Base-by-base conservation (phyloP, 2,329 filamentous ascomycete genomes). In the Phaeosphaeriaceae sp. region DNA sequence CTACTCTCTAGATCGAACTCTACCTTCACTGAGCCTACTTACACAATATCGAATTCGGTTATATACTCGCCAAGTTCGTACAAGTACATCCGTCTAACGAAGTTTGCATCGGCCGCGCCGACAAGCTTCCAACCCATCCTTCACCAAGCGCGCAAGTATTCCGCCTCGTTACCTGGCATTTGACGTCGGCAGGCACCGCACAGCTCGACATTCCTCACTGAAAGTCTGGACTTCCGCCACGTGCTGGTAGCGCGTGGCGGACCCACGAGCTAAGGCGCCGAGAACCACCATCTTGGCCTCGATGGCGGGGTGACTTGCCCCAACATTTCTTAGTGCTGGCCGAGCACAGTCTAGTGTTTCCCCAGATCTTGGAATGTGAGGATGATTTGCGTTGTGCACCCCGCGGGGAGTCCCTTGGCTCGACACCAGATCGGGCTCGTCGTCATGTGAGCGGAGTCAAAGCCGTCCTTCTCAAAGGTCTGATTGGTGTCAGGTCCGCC, bases 161-260 rank as follows among this genome's bases (percentile, higher is more conserved):
- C 45, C 45, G 22, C 13, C 21, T 3, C n/a, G 19, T 19, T 15
- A 11, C 27, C 47, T 56, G 53, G 52, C 52, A 58, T 17, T 47
- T 48, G 19, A 25, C 20, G 40, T 46, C 56, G 53, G 56, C 48
- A 59, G 51, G 25, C 31, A 27, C 7, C n/a, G 11, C 21, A 24
- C 31, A 48, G 41, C 40, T 46, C 17, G 13, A 46, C 31, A n/a
- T 6, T n/a, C 27, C 45, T 19, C 17, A 19, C 21, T 51, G 48
- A 56, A 47, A 51, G 46, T 64, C 61, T 60, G 45, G 59, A 53
- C 59, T 44, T 20, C 53, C 48, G 61, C 59, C 59, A 56, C 47
- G 51, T 57, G 51, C 53, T 9, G 7, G 44, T 56, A 58, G 58
- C 52, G 59, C 19, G 51, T 27, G 31, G 17, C 48, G 40, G 48